A percentile compares a stretch with the other conserved stretches of the same genome.
Evolutionary conservation across 345 rosid species (phyloP).

Genomic region (Gossypium herbaceum): DNA sequence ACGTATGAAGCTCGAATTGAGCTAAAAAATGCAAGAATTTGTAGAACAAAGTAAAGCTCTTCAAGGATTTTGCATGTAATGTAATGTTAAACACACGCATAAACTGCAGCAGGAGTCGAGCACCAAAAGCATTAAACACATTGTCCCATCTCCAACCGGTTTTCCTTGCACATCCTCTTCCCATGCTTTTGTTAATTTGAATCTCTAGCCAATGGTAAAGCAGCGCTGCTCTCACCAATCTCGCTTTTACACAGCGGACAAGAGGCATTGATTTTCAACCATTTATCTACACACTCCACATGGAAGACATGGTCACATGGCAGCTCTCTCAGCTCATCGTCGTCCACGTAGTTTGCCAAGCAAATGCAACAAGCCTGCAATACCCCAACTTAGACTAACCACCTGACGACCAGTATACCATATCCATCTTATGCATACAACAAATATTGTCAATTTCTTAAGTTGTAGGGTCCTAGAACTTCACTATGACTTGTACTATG

Average conservation of each 20-base stretch:
- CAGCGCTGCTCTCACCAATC: conserved; percentile 41
- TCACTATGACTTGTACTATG: no score
- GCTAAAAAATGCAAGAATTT: neutral
- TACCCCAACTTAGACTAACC: neutral
- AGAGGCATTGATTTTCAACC: conserved; percentile 71
- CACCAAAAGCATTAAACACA: neutral
- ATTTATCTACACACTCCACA: conserved; percentile 67
- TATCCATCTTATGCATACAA: neutral
- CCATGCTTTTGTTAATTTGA: conserved; percentile 11
- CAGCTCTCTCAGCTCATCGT: conserved; percentile 61
- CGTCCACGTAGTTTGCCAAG: conserved; percentile 55
- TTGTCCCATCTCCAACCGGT: neutral
- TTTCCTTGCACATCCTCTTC: neutral
- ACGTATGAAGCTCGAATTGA: neutral
- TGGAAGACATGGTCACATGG: conserved; percentile 69
- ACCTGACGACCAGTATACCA: neutral
- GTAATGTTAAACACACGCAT: neutral
- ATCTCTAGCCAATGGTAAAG: conserved; percentile 24
- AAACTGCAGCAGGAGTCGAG: neutral
- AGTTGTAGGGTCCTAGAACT: no score
- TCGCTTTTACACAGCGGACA: conserved; percentile 74
- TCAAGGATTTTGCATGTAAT: neutral
- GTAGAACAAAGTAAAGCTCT: neutral
- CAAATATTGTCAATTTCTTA: neutral
- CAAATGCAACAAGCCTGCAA: conserved; percentile 77